Percentiles rank a stretch among this genome's conserved stretches.
phyloP scores from a whole-genome alignment of 2,329 filamentous ascomycete species.

The Exophiala sideris region DNA sequence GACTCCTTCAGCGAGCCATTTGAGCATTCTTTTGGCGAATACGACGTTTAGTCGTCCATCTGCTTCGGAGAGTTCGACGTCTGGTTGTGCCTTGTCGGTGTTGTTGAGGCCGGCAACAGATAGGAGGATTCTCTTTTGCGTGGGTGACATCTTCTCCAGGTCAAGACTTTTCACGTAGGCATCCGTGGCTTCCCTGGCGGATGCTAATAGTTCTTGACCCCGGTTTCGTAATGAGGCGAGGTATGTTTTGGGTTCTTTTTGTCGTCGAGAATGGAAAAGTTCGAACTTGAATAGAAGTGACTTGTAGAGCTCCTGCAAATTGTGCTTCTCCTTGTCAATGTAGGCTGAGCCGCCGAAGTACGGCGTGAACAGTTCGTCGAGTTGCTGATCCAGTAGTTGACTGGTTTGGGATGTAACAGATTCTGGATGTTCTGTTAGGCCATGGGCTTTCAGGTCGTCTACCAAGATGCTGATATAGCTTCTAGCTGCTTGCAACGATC shows the following conservation, averaged over 20 bases:
- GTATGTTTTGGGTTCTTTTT: slow-evolving; percentile 86
- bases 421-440: slow-evolving; percentile 91
- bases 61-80: slow-evolving; percentile 86
- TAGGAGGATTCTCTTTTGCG: slow-evolving; percentile 86
- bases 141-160: slow-evolving; percentile 79
- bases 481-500: slow-evolving; percentile 84
- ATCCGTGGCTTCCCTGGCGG: slow-evolving; percentile 65
- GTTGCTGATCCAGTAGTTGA: slow-evolving; percentile 63
- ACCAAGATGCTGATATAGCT: slow-evolving; percentile 83
- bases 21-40: slow-evolving; percentile 97
- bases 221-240: slow-evolving; percentile 89
- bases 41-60: slow-evolving; percentile 78
- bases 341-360: slow-evolving; percentile 65
- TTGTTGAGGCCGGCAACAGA: slow-evolving; percentile 79
- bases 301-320: slow-evolving; percentile 77
- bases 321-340: slow-evolving; percentile 63
- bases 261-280: slow-evolving; percentile 75
- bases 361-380: slow-evolving; percentile 64
- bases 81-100: slow-evolving; percentile 67
- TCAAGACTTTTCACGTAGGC: slow-evolving; percentile 86
- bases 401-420: slow-evolving; percentile 82
- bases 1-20: slow-evolving; percentile 94
- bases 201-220: slow-evolving; percentile 80
- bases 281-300: slow-evolving; percentile 95
- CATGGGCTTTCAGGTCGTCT: slow-evolving; percentile 90